These are phyloP conservation scores for Orobanche coerulescens DNA, from an alignment of 257 asterid species.

Conservation along the genomic window DNA sequence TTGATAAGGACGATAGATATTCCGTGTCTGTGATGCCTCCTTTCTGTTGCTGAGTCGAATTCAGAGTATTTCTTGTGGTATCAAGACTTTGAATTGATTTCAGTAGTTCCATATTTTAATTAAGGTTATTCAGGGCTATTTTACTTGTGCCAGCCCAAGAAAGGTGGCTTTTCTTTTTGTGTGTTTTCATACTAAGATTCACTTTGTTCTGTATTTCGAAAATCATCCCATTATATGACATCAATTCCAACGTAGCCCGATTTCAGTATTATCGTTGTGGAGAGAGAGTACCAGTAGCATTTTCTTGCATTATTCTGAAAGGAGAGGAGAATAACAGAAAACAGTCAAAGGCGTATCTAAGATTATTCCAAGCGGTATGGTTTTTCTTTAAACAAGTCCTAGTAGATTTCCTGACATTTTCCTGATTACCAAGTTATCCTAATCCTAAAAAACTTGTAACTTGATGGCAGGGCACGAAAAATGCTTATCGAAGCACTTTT, in stretches of 20 bases:
- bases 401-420: no score
- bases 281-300: neutral
- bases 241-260: neutral
- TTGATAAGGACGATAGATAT: constrained; percentile 44
- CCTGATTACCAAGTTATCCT: no score
- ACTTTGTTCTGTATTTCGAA: neutral
- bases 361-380: no score
- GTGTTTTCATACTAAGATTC: neutral
- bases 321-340: no score
- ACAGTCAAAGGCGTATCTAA: no score
- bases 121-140: neutral
- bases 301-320: neutral
- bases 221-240: neutral
- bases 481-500: no score
- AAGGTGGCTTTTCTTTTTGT: no score
- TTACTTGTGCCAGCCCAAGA: neutral
- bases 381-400: no score
- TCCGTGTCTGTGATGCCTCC: constrained; percentile 22
- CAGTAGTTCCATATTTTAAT: neutral
- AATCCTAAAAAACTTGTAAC: no score
- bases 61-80: neutral
- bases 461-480: no score
- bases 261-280: neutral
- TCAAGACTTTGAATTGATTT: neutral
- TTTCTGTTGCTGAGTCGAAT: constrained; percentile 19